These are phyloP conservation scores for Calocybe cyanea DNA, from an alignment of 768 basidiomycete genomes.

Conservation along the genomic window DNA sequence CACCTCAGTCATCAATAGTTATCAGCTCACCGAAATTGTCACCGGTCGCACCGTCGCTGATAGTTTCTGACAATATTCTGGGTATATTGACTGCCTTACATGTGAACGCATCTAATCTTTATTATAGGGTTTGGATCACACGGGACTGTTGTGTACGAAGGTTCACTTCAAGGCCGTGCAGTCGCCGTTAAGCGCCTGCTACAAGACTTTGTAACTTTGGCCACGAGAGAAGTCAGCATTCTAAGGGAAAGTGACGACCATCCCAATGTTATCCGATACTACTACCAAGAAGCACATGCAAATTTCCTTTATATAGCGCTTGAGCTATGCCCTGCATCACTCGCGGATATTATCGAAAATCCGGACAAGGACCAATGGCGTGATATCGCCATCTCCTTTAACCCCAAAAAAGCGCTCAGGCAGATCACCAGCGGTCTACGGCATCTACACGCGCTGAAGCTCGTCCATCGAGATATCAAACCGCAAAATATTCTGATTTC, in stretches of 20 bases:
- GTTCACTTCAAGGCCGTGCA: constrained; percentile 93
- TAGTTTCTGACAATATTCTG: constrained; percentile 71
- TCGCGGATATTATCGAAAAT: constrained; percentile 82
- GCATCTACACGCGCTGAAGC: constrained; percentile 90
- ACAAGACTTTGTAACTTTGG: constrained; percentile 93
- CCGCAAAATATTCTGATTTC: constrained; percentile 96
- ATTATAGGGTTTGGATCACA: constrained; percentile 88
- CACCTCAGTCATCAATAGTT: constrained; percentile 18
- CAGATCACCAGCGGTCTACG: constrained; percentile 87
- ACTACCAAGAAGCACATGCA: constrained; percentile 90
- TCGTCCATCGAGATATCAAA: constrained; percentile 98
- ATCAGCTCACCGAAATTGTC: constrained; percentile 24
- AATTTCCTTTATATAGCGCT: constrained; percentile 98
- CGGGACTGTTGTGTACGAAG: constrained; percentile 93
- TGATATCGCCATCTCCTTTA: constrained; percentile 76
- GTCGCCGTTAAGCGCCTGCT: constrained; percentile 98
- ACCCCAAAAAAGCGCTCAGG: constrained; percentile 81
- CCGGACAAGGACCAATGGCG: constrained; percentile 65
- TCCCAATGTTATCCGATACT: constrained; percentile 97
- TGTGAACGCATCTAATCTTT: constrained; percentile 2
- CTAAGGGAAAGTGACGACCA: constrained; percentile 98
- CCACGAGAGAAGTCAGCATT: constrained; percentile 88
- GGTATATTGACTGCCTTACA: constrained; percentile 40
- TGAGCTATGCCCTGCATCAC: constrained; percentile 87
- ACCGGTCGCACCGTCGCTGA: constrained; percentile 43